Evolutionary conservation across 179 eudicot genomes (phyloP).

Genomic region (Sideroxylon spinosum): DNA sequence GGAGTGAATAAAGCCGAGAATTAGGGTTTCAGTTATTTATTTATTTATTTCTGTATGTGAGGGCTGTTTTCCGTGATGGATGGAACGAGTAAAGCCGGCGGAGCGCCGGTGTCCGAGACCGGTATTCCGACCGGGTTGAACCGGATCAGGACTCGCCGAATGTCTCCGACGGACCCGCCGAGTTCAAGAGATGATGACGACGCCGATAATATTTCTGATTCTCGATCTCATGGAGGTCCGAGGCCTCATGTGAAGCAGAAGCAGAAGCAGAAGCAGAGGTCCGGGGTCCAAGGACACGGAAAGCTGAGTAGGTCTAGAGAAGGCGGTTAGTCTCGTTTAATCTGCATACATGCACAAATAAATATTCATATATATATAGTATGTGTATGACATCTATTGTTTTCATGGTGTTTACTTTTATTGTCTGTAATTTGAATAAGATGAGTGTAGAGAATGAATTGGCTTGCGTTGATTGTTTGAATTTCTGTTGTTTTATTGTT

Average conservation of each 20-base stretch:
- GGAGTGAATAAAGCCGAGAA: not conserved
- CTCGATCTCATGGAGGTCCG: conserved; percentile 16
- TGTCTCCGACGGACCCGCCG: conserved; percentile 10
- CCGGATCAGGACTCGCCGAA: conserved; percentile 53
- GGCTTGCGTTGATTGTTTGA: too few relatives aligned
- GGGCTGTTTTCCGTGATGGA: conserved; percentile 19
- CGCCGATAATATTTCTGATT: conserved; percentile 21
- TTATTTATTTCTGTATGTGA: not conserved
- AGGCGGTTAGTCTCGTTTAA: conserved; percentile 16
- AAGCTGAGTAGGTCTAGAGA: conserved; percentile 24
- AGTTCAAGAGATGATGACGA: conserved; percentile 16
- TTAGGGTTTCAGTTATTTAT: not conserved
- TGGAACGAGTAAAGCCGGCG: conserved; percentile 29
- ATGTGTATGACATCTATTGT: not conserved
- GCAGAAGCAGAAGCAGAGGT: conserved; percentile 20
- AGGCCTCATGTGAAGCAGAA: conserved; percentile 24
- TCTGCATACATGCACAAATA: not conserved
- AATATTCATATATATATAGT: not conserved
- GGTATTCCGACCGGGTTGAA: conserved; percentile 61
- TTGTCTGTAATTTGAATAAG: not conserved
- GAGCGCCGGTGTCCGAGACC: conserved; percentile 30
- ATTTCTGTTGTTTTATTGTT: too few relatives aligned
- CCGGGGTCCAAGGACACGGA: conserved; percentile 18
- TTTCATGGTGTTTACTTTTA: not conserved
- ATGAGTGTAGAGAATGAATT: too few relatives aligned